phyloP scores from a whole-genome alignment of 2,329 filamentous ascomycete species.

The Xylariaceae sp. region DNA sequence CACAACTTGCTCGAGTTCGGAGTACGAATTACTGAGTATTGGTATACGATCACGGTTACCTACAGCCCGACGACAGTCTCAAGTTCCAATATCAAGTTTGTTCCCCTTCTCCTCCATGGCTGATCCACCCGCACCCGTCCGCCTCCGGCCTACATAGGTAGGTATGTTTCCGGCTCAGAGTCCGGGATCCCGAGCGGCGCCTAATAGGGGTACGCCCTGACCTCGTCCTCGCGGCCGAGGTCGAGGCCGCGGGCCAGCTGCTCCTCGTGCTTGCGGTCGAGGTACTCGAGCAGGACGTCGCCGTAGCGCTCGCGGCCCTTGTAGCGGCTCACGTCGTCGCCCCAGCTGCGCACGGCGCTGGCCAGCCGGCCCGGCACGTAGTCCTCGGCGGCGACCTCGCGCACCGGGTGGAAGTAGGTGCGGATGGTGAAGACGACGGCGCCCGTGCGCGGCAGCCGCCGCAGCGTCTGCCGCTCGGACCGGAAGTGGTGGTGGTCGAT shows the following conservation, averaged over 20 bases:
- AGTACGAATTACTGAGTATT: too few relatives aligned
- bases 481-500: conserved; percentile 71
- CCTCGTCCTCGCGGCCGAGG: conserved; percentile 27
- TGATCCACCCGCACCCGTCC: too few relatives aligned
- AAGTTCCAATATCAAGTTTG: too few relatives aligned
- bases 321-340: conserved; percentile 66
- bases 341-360: conserved; percentile 74
- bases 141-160: too few relatives aligned
- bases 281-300: conserved; percentile 65
- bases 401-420: conserved; percentile 70
- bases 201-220: conserved; percentile 22
- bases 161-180: too few relatives aligned
- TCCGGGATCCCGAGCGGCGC: too few relatives aligned
- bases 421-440: conserved; percentile 68
- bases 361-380: conserved; percentile 74
- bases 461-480: conserved; percentile 64
- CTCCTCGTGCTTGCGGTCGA: conserved; percentile 67
- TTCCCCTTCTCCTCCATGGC: too few relatives aligned
- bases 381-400: conserved; percentile 59
- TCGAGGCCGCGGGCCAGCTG: conserved; percentile 63
- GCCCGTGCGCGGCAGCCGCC: conserved; percentile 51
- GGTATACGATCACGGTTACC: too few relatives aligned
- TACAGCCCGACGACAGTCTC: too few relatives aligned
- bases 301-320: conserved; percentile 72
- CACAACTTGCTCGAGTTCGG: too few relatives aligned